phyloP scores from a whole-genome alignment of 805 yeast genomes.

The Saitoella complicata region DNA sequence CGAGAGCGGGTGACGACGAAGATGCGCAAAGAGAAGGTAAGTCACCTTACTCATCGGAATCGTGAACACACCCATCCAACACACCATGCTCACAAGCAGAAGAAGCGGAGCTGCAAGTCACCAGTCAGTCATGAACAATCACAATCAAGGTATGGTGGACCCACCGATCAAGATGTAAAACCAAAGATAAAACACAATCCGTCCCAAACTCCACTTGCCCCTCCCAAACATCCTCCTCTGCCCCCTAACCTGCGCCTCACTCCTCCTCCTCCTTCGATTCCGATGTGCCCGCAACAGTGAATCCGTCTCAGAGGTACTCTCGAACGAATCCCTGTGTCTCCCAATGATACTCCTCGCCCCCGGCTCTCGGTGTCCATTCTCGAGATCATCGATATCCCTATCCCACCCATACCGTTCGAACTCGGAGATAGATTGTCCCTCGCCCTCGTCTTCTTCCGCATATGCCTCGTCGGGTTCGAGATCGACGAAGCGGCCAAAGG shows the following conservation, averaged over 20 bases:
- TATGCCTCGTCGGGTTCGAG: constrained; percentile 66
- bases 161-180: constrained; percentile 44
- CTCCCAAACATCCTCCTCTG: constrained; percentile 61
- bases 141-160: too few relatives aligned
- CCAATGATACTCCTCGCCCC: too few relatives aligned
- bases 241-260: too few relatives aligned
- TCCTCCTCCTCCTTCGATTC: too few relatives aligned
- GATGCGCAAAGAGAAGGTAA: constrained; percentile 49
- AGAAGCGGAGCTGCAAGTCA: constrained; percentile 36
- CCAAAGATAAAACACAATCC: constrained; percentile 56
- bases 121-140: too few relatives aligned
- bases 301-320: too few relatives aligned
- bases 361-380: constrained; percentile 52
- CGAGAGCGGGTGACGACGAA: constrained; percentile 82
- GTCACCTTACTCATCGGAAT: constrained; percentile 86
- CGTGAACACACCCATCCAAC: constrained; percentile 77
- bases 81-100: constrained; percentile 33
- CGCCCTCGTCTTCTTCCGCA: constrained; percentile 70
- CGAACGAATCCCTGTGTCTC: too few relatives aligned
- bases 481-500: constrained; percentile 82
- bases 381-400: too few relatives aligned
- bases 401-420: constrained; percentile 17
- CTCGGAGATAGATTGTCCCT: constrained; percentile 71
- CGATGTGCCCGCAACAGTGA: too few relatives aligned
- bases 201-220: constrained; percentile 77